Percentiles rank a stretch among this genome's conserved stretches.
These are phyloP conservation scores for Zoysia matrella DNA, from an alignment of 202 grass and related monocot genomes.

Conservation along the genomic window DNA sequence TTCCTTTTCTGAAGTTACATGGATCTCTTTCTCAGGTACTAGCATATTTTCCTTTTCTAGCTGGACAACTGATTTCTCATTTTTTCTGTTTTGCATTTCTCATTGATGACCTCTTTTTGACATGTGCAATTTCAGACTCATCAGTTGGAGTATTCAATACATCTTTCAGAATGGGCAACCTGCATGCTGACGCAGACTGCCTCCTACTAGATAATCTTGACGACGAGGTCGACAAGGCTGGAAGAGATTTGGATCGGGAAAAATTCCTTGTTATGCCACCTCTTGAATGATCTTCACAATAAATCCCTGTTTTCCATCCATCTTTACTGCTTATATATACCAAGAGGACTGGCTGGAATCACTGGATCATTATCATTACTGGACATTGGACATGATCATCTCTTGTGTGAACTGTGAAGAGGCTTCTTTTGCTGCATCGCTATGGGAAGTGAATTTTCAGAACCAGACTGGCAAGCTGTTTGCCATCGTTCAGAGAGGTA, in stretches of 20 bases:
- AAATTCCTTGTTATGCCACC: conserved; percentile 44
- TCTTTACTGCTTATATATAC: conserved; percentile 55
- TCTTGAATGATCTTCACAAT: conserved; percentile 34
- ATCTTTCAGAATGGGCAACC: conserved; percentile 62
- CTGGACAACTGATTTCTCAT: conserved; percentile 18
- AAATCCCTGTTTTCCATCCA: conserved; percentile 54
- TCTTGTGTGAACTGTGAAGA: neutral
- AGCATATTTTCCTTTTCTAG: conserved; percentile 63
- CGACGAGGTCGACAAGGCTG: conserved; percentile 36
- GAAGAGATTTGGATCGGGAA: conserved; percentile 63
- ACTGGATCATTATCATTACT: neutral
- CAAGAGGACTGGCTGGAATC: conserved; percentile 35
- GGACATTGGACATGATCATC: neutral
- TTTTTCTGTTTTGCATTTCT: conserved; percentile 44
- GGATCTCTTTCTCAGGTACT: conserved; percentile 60
- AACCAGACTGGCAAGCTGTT: conserved; percentile 32
- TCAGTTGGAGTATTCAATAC: conserved; percentile 47
- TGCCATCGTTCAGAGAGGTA: conserved; percentile 62
- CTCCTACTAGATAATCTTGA: conserved; percentile 36
- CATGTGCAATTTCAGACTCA: conserved; percentile 44
- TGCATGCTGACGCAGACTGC: conserved; percentile 28
- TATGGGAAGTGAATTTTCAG: conserved; percentile 33
- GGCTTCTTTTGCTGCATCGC: conserved; percentile 36
- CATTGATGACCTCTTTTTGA: conserved; percentile 41
- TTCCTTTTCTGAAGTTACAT: conserved; percentile 61